Percentiles rank a stretch among this genome's conserved stretches.
Evolutionary conservation across 495 filamentous ascomycete genomes (phyloP).

Genomic region (Neurospora tetraspora): DNA sequence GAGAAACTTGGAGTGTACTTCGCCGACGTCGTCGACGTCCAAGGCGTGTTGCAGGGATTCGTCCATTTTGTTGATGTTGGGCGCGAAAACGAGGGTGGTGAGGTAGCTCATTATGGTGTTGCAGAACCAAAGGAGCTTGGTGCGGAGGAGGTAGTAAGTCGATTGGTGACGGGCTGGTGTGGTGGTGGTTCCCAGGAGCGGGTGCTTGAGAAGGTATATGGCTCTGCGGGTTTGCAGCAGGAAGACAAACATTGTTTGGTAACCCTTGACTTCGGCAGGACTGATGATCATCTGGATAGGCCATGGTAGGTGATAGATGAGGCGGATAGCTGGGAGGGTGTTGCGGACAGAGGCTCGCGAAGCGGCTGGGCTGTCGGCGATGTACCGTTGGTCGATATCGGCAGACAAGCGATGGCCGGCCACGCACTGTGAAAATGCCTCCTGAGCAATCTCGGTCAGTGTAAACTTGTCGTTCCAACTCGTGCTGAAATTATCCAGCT

Average conservation of each 20-base stretch:
- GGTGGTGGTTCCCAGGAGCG: constrained; percentile 28
- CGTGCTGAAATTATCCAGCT: constrained; percentile 54
- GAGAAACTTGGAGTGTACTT: constrained; percentile 55
- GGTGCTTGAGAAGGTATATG: constrained; percentile 54
- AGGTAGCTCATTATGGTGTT: constrained; percentile 67
- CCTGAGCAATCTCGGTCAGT: constrained; percentile 68
- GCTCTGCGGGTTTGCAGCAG: constrained; percentile 69
- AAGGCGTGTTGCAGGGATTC: constrained; percentile 45
- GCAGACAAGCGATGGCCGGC: constrained; percentile 50
- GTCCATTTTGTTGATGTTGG: constrained; percentile 42
- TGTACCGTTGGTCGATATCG: constrained; percentile 34
- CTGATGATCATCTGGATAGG: constrained; percentile 75
- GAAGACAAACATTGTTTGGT: constrained; percentile 63
- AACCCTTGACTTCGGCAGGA: constrained; percentile 46
- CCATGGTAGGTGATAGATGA: constrained; percentile 66
- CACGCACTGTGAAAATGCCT: constrained; percentile 48
- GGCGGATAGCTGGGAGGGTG: constrained; percentile 44
- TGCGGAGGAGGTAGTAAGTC: constrained; percentile 52
- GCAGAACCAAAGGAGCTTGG: constrained; percentile 72
- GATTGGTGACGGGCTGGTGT: constrained; percentile 27
- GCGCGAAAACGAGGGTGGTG: constrained; percentile 57
- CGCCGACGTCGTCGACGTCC: constrained; percentile 77
- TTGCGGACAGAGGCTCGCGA: constrained; percentile 34
- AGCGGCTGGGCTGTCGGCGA: constrained; percentile 21
- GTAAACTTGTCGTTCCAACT: constrained; percentile 78